Conservation (phyloP, 805 yeast genomes). For the Candida lessepsii region DNA sequence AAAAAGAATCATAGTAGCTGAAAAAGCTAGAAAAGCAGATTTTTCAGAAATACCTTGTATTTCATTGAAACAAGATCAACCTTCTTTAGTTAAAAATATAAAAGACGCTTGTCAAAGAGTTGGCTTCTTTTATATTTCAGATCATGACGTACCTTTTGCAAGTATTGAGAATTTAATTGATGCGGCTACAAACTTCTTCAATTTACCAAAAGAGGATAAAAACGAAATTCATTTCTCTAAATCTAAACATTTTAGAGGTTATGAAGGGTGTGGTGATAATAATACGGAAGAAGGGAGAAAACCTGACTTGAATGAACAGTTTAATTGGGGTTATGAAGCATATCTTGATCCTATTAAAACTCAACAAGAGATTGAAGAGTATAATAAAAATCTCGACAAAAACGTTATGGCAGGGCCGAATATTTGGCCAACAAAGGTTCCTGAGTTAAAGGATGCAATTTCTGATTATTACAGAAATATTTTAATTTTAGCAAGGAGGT, state of each 20-base stretch:
- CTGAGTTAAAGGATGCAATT: slow-evolving; percentile 13
- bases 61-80: slow-evolving; percentile 8
- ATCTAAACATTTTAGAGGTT: slow-evolving; percentile 14
- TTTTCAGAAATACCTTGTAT: slow-evolving; percentile 15
- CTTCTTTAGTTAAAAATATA: slow-evolving; percentile 6
- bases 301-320: slow-evolving; percentile 16
- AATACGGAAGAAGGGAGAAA: slow-evolving; percentile 13
- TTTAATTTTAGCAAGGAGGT: slow-evolving; percentile 9
- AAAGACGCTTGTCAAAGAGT: slow-evolving; percentile 14
- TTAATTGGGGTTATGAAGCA: slow-evolving; percentile 16
- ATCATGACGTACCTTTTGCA: slow-evolving; percentile 12
- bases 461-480: slow-evolving; percentile 8
- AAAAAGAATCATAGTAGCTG: slow-evolving; percentile 6
- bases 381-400: slow-evolving; percentile 4
- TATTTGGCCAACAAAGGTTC: slow-evolving; percentile 12
- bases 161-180: slow-evolving; percentile 6
- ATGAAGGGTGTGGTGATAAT: slow-evolving; percentile 16
- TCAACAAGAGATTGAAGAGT: slow-evolving; percentile 10
- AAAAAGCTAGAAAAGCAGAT: slow-evolving; percentile 13
- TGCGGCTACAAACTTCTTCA: slow-evolving; percentile 12
- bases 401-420: slow-evolving; percentile 14
- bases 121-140: slow-evolving; percentile 14
- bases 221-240: slow-evolving; percentile 14
- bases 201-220: slow-evolving; percentile 10
- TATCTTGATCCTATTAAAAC: slow-evolving; percentile 12